Conservation (phyloP, 345 rosid species). For the Cochlearia excelsa region DNA sequence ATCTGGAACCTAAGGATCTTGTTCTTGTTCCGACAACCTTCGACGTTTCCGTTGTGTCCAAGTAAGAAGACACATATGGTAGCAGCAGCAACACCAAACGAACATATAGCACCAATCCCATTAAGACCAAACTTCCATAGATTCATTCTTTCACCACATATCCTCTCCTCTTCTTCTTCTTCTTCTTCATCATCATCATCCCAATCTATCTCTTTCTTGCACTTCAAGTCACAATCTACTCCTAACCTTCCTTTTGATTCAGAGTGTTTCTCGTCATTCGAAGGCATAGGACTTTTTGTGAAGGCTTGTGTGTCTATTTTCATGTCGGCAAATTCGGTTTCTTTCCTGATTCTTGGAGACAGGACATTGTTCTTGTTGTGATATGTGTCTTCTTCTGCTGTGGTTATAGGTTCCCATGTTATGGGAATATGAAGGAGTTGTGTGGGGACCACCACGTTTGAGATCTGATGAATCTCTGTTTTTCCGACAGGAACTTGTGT, state of each 20-base stretch:
- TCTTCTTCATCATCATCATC: conserved; percentile 17
- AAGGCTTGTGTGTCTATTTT: conserved; percentile 64
- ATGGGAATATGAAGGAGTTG: conserved; percentile 62
- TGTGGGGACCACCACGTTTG: conserved; percentile 37
- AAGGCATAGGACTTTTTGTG: conserved; percentile 12
- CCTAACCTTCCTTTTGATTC: conserved; percentile 10
- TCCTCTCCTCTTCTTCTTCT: conserved; percentile 43
- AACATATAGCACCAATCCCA: conserved; percentile 93
- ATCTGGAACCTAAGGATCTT: conserved; percentile 55
- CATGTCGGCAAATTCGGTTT: conserved; percentile 94
- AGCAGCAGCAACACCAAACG: conserved; percentile 76
- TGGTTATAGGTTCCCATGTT: conserved; percentile 50
- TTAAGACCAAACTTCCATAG: conserved; percentile 78
- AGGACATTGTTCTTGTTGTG: conserved; percentile 28
- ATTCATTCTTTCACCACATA: conserved; percentile 44
- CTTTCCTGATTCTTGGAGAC: conserved; percentile 74
- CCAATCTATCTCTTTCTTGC: conserved; percentile 21
- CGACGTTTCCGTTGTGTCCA: conserved; percentile 55
- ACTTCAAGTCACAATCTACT: conserved; percentile 10
- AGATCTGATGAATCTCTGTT: conserved; percentile 34
- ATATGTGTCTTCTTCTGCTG: conserved; percentile 33
- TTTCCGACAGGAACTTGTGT: conserved; percentile 34
- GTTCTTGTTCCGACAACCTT: conserved; percentile 41
- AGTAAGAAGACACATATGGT: conserved; percentile 68
- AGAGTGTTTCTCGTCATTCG: conserved; percentile 8